Base-by-base conservation (phyloP, 73 alveolate species). In the Paramecium octaurelia region DNA sequence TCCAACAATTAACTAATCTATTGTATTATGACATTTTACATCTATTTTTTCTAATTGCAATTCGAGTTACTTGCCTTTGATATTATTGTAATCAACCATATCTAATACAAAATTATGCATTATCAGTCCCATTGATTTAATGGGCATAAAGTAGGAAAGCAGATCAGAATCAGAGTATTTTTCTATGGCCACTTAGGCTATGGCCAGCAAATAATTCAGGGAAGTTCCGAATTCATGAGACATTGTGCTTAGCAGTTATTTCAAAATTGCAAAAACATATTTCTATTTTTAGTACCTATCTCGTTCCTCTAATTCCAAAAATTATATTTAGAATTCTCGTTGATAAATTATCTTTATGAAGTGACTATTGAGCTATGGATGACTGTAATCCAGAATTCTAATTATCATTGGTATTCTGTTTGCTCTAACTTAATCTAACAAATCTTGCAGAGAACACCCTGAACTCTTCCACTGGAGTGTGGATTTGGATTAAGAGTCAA, bases 151-250 rank as follows among this genome's bases (percentile, higher is more conserved):
- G n/a, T 80, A 80, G 0, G 20, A 21, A 18, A 42, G 50, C 9
- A 23, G 16, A 16, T 43, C 46, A 54, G 69, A 54, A 48, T 80
- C 46, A 20, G 35, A 1, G 16, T 43, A 48, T 80, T 80, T 31
- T 46, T 80, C 70, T 20, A 42, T 24, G 2, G 57, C 91, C 1
- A 80, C 91, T 80, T 80, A 23, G 11, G 91, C 70, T 43, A 80
- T 23, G 24, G 91, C 91, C 10, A 80, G 12, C 46, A 80, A 24
- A 18, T 80, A 80, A 80, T 80, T 80, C 21, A 80, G 18, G 24
- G 91, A 80, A 64, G 91, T 80, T 42, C 75, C 75, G 16, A 80
- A 80, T 48, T 80, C 91, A 80, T 80, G 91, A 8, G 76, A 44
- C 35, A 80, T 21, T 20, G 91, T 44, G 7, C 91, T 34, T 40